Evolutionary conservation across 805 yeast genomes (phyloP).

Genomic region (Zygosaccharomyces rouxii): DNA sequence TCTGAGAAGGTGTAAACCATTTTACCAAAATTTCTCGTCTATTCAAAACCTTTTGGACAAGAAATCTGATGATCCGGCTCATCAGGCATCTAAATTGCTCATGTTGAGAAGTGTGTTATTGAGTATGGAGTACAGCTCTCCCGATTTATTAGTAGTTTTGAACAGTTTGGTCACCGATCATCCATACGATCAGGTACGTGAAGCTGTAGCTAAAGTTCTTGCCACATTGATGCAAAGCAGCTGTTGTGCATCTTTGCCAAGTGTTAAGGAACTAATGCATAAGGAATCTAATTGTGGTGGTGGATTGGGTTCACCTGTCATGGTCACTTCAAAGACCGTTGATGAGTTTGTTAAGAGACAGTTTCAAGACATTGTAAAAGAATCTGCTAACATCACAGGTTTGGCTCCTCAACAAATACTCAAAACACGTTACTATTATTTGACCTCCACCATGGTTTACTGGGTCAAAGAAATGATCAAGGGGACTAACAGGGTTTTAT

Average conservation of each 20-base stretch:
- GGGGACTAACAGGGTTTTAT: constrained; percentile 49
- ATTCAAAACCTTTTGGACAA: constrained; percentile 41
- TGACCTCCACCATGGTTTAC: constrained; percentile 58
- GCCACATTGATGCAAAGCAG: constrained; percentile 26
- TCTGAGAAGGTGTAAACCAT: constrained; percentile 56
- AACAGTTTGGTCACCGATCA: constrained; percentile 47
- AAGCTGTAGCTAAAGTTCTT: constrained; percentile 60
- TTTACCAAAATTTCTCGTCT: constrained; percentile 43
- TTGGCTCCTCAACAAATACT: constrained; percentile 52
- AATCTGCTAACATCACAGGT: constrained; percentile 33
- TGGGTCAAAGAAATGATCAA: constrained; percentile 54
- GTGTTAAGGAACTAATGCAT: constrained; percentile 13
- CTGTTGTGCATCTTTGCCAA: constrained; percentile 23
- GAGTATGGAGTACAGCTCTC: constrained; percentile 52
- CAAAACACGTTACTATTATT: constrained; percentile 56
- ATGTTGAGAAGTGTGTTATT: constrained; percentile 50
- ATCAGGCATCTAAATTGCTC: constrained; percentile 52
- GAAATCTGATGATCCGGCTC: constrained; percentile 57
- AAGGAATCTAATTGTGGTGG: constrained; percentile 15
- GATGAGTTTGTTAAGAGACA: constrained; percentile 38
- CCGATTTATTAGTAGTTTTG: constrained; percentile 43
- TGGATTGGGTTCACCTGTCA: constrained; percentile 37
- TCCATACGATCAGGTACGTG: constrained; percentile 69
- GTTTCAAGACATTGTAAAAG: constrained; percentile 43
- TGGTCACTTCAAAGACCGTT: constrained; percentile 32